A percentile compares a stretch with the other conserved stretches of the same genome.
Evolutionary conservation across 768 basidiomycete species (phyloP).

Genomic region (Fomitopsis pulvina): DNA sequence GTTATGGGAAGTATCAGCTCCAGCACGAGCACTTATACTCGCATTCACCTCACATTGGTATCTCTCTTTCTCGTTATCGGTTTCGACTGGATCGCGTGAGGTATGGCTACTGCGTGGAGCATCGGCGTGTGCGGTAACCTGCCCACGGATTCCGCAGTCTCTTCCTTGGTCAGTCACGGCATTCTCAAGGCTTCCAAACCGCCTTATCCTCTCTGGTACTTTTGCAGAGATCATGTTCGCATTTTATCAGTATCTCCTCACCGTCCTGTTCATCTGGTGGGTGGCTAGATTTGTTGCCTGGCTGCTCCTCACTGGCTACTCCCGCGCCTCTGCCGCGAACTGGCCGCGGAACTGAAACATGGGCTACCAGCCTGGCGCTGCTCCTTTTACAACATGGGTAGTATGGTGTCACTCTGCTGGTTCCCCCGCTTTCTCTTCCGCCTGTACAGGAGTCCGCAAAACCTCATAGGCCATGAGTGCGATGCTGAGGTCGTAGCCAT

Average conservation of each 20-base stretch:
- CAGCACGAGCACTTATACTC: too few relatives aligned
- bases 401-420: constrained; percentile 58
- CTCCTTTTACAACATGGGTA: constrained; percentile 67
- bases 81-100: too few relatives aligned
- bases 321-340: constrained; percentile 23
- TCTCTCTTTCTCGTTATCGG: too few relatives aligned
- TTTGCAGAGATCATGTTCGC: constrained; percentile 60
- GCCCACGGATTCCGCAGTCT: too few relatives aligned
- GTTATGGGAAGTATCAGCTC: too few relatives aligned
- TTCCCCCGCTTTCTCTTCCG: constrained; percentile 60
- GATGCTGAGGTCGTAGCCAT: constrained; percentile 65
- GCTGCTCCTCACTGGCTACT: too few relatives aligned
- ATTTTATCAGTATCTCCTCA: constrained; percentile 69
- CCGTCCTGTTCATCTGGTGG: constrained; percentile 77
- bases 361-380: constrained; percentile 81
- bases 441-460: constrained; percentile 66
- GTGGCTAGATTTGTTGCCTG: constrained; percentile 67
- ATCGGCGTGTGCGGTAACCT: too few relatives aligned
- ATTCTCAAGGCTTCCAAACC: too few relatives aligned
- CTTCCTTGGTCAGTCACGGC: too few relatives aligned
- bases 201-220: too few relatives aligned
- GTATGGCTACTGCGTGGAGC: too few relatives aligned
- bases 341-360: constrained; percentile 48
- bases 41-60: too few relatives aligned
- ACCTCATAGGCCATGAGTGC: constrained; percentile 59